Conservation (phyloP, 2,329 filamentous ascomycete species). For the Dactylonectria macrodidyma region DNA sequence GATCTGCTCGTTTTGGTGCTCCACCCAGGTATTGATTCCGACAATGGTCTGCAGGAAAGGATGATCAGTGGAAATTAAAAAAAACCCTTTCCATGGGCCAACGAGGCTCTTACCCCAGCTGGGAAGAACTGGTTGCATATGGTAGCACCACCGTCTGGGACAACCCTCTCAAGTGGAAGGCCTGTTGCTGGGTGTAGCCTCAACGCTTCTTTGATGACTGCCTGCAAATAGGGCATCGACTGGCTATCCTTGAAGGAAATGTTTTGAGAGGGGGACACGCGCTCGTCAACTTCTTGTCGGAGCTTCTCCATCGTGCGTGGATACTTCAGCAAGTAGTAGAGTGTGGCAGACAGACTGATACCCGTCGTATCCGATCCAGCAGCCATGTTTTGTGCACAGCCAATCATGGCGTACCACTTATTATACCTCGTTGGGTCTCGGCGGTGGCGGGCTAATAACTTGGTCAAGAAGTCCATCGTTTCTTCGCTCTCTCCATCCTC, state of each 20-base stretch:
- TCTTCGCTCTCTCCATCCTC: no score
- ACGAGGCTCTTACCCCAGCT: constrained; percentile 42
- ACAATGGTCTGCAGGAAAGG: constrained; percentile 47
- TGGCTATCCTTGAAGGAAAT: constrained; percentile 58
- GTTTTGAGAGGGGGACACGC: constrained; percentile 36
- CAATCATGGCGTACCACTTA: constrained; percentile 50
- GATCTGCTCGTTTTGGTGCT: constrained; percentile 49
- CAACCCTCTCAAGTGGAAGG: constrained; percentile 62
- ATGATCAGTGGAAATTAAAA: neutral
- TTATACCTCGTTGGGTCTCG: constrained; percentile 60
- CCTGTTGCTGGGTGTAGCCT: constrained; percentile 65
- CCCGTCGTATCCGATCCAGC: constrained; percentile 63
- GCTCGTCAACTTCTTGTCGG: constrained; percentile 41
- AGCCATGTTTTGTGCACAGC: constrained; percentile 52
- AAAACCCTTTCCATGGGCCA: neutral
- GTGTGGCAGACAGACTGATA: constrained; percentile 60
- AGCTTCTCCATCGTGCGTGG: constrained; percentile 41
- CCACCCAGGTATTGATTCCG: constrained; percentile 55
- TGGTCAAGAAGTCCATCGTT: constrained; percentile 36
- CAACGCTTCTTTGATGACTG: constrained; percentile 63
- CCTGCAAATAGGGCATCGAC: constrained; percentile 66
- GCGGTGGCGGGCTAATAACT: constrained; percentile 54
- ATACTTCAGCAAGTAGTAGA: constrained; percentile 60
- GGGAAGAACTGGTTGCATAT: constrained; percentile 55
- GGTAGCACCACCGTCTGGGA: constrained; percentile 56